Conservation (phyloP, 2,329 filamentous ascomycete species). For the Paraphoma sp. region DNA sequence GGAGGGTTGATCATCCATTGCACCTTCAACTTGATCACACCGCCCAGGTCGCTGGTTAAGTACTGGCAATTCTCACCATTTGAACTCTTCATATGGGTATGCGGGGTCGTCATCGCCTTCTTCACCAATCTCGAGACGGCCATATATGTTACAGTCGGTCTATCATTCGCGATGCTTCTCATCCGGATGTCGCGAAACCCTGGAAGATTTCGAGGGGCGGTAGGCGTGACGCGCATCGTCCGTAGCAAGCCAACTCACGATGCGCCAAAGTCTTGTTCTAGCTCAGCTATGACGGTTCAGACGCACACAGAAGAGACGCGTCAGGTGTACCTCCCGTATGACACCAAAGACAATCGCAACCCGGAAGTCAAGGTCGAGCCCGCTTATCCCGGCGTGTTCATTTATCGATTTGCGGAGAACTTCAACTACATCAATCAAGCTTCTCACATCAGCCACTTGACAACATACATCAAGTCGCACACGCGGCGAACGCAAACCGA, state of each 20-base stretch:
- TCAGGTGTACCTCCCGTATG: conserved; percentile 34
- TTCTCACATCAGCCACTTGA: conserved; percentile 79
- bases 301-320: conserved; percentile 5
- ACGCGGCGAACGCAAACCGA: conserved; percentile 28
- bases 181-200: conserved; percentile 62
- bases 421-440: conserved; percentile 95
- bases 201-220: conserved; percentile 29
- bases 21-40: conserved; percentile 86
- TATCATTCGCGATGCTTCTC: conserved; percentile 78
- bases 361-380: conserved; percentile 63
- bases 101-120: conserved; percentile 84
- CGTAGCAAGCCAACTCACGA: conserved; percentile 60
- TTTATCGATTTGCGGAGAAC: conserved; percentile 90
- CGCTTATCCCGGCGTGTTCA: conserved; percentile 82
- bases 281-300: conserved; percentile 50
- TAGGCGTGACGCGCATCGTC: conserved; percentile 23
- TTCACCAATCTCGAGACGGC: conserved; percentile 87
- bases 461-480: conserved; percentile 67
- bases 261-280: conserved; percentile 33
- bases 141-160: conserved; percentile 81
- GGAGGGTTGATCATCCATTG: conserved; percentile 92
- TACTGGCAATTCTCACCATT: conserved; percentile 91
- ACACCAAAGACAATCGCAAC: conserved; percentile 66
- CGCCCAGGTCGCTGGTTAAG: conserved; percentile 85
- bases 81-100: conserved; percentile 88